Conservation (phyloP, 192 early-diverging fungal genomes). For the Obelidium mucronatum region DNA sequence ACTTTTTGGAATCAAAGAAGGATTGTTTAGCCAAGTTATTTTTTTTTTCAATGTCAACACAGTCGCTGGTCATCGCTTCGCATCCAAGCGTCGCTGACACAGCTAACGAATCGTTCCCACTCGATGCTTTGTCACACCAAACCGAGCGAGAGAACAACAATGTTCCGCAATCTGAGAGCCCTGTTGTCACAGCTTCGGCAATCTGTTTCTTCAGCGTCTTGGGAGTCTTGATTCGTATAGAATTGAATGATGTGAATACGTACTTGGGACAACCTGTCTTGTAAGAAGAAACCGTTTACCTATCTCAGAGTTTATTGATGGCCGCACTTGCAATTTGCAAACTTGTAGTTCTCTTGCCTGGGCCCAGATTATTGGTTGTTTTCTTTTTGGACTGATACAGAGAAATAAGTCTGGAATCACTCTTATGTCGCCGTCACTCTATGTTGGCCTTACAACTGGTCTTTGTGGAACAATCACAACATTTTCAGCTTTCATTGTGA, state of each 20-base stretch:
- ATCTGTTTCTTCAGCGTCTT: slow-evolving; percentile 13
- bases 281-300: slow-evolving; percentile 4
- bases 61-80: no score
- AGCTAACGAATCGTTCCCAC: no score
- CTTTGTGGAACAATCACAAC: slow-evolving; percentile 32
- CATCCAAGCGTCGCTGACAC: no score
- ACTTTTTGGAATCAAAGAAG: no score
- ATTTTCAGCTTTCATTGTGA: slow-evolving; percentile 17
- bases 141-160: neutral
- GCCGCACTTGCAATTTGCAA: neutral
- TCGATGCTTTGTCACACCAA: no score
- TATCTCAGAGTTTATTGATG: no score
- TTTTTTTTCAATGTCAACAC: no score
- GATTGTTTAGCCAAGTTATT: no score
- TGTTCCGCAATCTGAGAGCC: neutral
- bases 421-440: slow-evolving; percentile 2
- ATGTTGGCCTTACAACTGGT: slow-evolving; percentile 24
- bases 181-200: neutral
- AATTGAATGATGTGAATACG: neutral
- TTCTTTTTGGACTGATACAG: slow-evolving; percentile 10
- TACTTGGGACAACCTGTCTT: slow-evolving; percentile 25
- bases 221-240: slow-evolving; percentile 23
- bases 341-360: neutral
- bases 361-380: slow-evolving; percentile 28
- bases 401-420: neutral